A percentile compares a stretch with the other conserved stretches of the same genome.
phyloP scores from a whole-genome alignment of 441 rosid species.

The Syzygium malaccense region DNA sequence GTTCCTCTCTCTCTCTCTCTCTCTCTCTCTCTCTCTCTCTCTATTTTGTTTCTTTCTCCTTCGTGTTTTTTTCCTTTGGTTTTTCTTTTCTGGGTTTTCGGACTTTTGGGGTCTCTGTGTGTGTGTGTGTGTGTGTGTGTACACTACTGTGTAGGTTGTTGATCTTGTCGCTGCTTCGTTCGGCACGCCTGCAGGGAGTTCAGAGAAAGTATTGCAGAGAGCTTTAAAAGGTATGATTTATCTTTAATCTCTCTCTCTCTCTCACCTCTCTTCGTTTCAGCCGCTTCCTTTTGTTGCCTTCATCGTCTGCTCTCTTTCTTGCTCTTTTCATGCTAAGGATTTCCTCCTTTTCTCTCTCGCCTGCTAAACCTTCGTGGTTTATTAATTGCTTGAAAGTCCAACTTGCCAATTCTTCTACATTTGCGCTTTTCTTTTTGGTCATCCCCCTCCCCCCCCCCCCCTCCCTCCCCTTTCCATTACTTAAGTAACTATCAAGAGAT shows the following conservation, averaged over 20 bases:
- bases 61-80: not conserved
- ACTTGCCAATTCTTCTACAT: not conserved
- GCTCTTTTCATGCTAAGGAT: not conserved
- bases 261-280: not conserved
- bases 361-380: not conserved
- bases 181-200: constrained; percentile 34
- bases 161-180: constrained; percentile 37
- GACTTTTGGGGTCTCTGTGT: not conserved
- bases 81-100: not conserved
- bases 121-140: constrained; percentile 9
- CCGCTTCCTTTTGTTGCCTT: not conserved
- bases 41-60: not conserved
- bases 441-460: not conserved
- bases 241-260: not conserved
- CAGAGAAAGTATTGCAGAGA: constrained; percentile 19
- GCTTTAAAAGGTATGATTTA: constrained; percentile 24
- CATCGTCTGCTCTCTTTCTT: not conserved
- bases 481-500: not conserved
- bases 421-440: not conserved
- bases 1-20: not conserved
- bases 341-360: not conserved
- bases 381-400: not conserved
- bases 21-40: not conserved
- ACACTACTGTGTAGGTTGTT: constrained; percentile 27
- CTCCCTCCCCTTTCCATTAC: not conserved